Evolutionary conservation across 306 rosid genomes (phyloP), one percentile per base, ranked within the genome.

Genomic region (Citrullus colocynthis): DNA sequence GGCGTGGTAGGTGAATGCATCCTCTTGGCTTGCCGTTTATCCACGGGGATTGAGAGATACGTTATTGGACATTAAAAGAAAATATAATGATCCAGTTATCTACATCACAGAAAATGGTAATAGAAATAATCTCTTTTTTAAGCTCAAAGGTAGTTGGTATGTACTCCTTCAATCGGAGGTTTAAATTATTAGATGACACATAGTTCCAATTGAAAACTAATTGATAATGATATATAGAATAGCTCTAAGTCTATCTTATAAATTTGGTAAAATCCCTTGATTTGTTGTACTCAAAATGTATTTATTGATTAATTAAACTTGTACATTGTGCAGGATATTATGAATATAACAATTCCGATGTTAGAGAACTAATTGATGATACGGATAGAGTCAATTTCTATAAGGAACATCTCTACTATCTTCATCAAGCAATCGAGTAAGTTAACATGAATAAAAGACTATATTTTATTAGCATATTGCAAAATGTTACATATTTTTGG

Each of bases 51-150:
- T 84, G 36, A 65, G 24, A 15, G 80, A 84, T 65, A 6, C 74
- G 32, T 67, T 84, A 80, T 59, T 81, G 18, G 59, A 84, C 21
- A 75, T 32, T 6, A 78, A 84, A 66, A 62, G 4, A 9, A 81
- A 78, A 45, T 81, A 81, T 32, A 13, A 75, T 11, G 78, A 74
- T 75, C 84, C 87, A 11, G 34, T 66, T 30, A 74, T 81, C 49
- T 87, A 84, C 63, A 89, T 89, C 17, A 89, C 87, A n/a, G 91
- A 88, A 75, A 88, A 85, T 80, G 90, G 90, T 88, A 83, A 69
- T 9, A 59, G 13, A 17, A 16, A 17, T 11, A 0, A 42, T 42
- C 48, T 24, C 28, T 24, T 24, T 24, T 24, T 24, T 24, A 24
- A 24, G 28, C 0, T 24, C 28, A 24, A 24, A 24, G 28, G 28